Evolutionary conservation across 1,139 yeast species (phyloP), one percentile per base, ranked within the genome.

Genomic region (Pichia sp.): DNA sequence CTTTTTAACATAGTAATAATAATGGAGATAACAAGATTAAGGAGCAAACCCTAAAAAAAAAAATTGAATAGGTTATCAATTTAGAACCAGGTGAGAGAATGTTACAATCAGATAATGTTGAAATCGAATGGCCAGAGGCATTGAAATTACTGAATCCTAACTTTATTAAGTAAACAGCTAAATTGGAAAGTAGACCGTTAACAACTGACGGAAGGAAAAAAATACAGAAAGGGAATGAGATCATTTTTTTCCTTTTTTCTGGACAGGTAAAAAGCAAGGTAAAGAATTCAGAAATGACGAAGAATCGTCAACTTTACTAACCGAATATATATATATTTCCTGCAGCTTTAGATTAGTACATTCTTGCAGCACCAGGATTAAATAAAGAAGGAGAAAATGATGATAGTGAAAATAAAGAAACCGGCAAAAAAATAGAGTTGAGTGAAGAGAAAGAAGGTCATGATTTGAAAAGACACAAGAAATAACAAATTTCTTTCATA

Each of bases 231-330:
- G 29, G 88, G 88, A 3, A 81, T 81, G 87, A 79, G 79, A 56
- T 77, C 86, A 5, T 76, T 83, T 55, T 82, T 82, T 60, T 77
- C 86, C 3, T 83, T 84, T 78, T 82, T 82, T 67, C 39, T 83
- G 92, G 92, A 81, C 90, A 0, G 92, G 90, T 0, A 60, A 60
- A 42, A 80, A 79, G 55, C 82, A 84, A 1, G 85, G 85, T 1
- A 82, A 82, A 57, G 90, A 83, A 56, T 82, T 77, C 56, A 72
- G 88, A 52, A 69, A 72, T 51, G 92, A 90, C 11, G 88, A 79
- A 52, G 86, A 81, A 11, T 67, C 84, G 50, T 79, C 90, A 1
- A 66, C 77, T 40, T 64, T 83, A 42, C 67, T 84, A 16, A 69
- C 73, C 2, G 87, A 82, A 39, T 87, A 83, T 55, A 16, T 16